Evolutionary conservation across 116 monocot species (phyloP), one percentile per base, ranked within the genome.

Genomic region (Dioscorea cayenensis): DNA sequence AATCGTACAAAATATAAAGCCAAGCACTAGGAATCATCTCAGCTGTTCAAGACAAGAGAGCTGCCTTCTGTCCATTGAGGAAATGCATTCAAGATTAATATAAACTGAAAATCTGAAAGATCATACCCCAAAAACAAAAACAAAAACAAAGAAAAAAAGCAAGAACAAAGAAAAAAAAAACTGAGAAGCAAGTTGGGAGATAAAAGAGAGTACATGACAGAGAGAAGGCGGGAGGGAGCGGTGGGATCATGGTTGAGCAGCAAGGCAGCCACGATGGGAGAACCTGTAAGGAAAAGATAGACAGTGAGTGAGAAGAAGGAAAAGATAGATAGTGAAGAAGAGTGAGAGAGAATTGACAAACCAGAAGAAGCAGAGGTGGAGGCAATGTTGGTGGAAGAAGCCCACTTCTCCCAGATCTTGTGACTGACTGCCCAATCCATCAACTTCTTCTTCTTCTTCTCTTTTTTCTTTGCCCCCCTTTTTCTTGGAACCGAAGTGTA

Each of bases 341-440:
- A 63, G 32, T 6, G 14, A 51, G 14, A 71, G 25, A 22, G 62
- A 32, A 32, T 32, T 32, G 6, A 43, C 7, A 7, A 43, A 43
- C 43, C 43, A 55, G 50, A 35, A 28, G 36, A 9, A 17, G 21
- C 51, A 51, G 49, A 43, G 68, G 72, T 9, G 32, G 81, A 78
- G 50, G 83, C 86, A 65, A 89, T 62, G 64, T 52, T 75, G 48
- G 49, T 71, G 49, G 73, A 51, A 0, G 73, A 51, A 0, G 80
- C 78, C 89, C 89, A 89, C 35, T 86, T 89, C 73, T 89, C 89
- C 89, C 89, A 85, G 6, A 71, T 17, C 28, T 76, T 62, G 43
- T 77, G 89, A 67, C 65, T 70, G 70, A 36, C 64, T 43, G 63
- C 25, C 85, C 81, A 85, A 28, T 70, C 72, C 62, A 63, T 72